These are phyloP conservation scores for Biscutella auriculata DNA, from an alignment of 441 rosid genomes.

Conservation along the genomic window DNA sequence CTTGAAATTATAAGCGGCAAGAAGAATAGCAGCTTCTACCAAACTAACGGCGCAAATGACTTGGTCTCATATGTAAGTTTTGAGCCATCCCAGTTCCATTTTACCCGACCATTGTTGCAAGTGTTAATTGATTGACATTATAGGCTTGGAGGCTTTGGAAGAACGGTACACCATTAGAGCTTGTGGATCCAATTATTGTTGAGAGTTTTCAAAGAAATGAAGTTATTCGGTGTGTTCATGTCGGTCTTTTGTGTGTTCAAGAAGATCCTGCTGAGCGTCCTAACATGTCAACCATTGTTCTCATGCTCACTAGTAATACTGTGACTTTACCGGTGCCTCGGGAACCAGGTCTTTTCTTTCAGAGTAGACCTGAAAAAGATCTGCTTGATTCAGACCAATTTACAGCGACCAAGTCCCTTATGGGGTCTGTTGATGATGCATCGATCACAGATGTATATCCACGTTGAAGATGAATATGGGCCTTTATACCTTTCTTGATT, in stretches of 20 bases:
- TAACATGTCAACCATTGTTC: constrained; percentile 8
- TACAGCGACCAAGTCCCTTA: not conserved
- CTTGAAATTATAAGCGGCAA: constrained; percentile 36
- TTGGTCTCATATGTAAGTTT: constrained; percentile 31
- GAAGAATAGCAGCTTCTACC: constrained; percentile 19
- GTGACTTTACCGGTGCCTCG: constrained; percentile 6
- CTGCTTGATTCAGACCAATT: not conserved
- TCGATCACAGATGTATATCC: constrained; percentile 12
- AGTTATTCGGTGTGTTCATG: constrained; percentile 29
- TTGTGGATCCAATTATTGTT: constrained; percentile 17
- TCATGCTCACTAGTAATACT: constrained; percentile 19
- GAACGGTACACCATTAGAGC: constrained; percentile 20
- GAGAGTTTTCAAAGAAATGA: constrained; percentile 3
- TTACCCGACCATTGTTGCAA: not conserved
- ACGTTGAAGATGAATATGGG: not conserved
- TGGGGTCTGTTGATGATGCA: constrained; percentile 15
- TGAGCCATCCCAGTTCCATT: not conserved
- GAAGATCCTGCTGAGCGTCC: constrained; percentile 28
- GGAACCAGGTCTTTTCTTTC: constrained; percentile 14
- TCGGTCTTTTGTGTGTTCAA: constrained; percentile 35
- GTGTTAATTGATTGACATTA: not conserved
- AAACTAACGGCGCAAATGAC: constrained; percentile 10
- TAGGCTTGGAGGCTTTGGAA: constrained; percentile 40
- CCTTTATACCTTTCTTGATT: not conserved
- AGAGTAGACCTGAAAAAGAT: not conserved